These are phyloP conservation scores for Picocystis salinarum DNA, from an alignment of 139 green algal species.

Conservation along the genomic window DNA sequence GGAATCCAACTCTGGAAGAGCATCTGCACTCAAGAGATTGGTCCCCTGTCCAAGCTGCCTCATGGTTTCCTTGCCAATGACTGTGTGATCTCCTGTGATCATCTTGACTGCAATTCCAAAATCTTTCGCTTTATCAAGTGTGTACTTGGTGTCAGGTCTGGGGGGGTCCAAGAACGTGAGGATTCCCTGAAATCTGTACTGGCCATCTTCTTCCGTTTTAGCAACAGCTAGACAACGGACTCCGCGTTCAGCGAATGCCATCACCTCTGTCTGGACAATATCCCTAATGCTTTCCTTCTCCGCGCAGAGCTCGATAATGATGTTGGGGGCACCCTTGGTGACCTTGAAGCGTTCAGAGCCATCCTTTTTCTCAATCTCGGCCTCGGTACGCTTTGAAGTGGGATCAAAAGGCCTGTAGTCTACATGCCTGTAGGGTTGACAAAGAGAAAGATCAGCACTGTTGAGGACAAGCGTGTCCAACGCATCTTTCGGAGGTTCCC, in stretches of 20 bases:
- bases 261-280: slow-evolving; percentile 26
- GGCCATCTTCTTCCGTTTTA: slow-evolving; percentile 16
- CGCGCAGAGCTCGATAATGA: slow-evolving; percentile 24
- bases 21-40: slow-evolving; percentile 44
- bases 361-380: slow-evolving; percentile 19
- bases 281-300: slow-evolving; percentile 18
- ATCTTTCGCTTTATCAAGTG: slow-evolving; percentile 45
- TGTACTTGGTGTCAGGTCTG: slow-evolving; percentile 56
- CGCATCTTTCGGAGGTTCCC: slow-evolving; percentile 61
- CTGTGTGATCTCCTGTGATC: slow-evolving; percentile 64
- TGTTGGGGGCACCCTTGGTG: slow-evolving; percentile 55
- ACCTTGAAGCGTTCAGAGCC: slow-evolving; percentile 45
- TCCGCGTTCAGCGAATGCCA: slow-evolving; percentile 42
- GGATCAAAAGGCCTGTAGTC: slow-evolving; percentile 78
- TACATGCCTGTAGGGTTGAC: slow-evolving; percentile 21
- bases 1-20: slow-evolving; percentile 27
- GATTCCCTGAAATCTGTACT: slow-evolving; percentile 51
- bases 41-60: slow-evolving; percentile 52
- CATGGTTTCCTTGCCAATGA: slow-evolving; percentile 71
- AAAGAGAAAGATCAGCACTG: slow-evolving; percentile 5
- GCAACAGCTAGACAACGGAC: slow-evolving; percentile 53
- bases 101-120: slow-evolving; percentile 75
- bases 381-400: slow-evolving; percentile 62
- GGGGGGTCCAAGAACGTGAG: slow-evolving; percentile 76
- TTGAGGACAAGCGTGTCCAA: slow-evolving; percentile 63